These are phyloP conservation scores for Sphaerulina vaccinii DNA, from an alignment of 2,329 filamentous ascomycete species.

Conservation along the genomic window DNA sequence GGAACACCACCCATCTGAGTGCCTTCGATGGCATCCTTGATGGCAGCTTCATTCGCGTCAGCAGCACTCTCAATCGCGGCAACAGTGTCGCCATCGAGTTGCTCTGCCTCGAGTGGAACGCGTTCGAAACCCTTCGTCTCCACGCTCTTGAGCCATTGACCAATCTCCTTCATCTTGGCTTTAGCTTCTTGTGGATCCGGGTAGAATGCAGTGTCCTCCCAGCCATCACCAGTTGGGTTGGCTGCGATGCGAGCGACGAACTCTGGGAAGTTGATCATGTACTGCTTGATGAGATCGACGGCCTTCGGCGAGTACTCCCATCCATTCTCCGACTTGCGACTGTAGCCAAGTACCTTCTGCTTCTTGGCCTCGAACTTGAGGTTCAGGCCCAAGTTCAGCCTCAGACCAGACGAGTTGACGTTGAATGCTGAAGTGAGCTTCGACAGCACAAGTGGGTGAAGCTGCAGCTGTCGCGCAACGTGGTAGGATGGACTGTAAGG, in stretches of 20 bases:
- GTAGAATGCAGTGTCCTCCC: conserved; percentile 84
- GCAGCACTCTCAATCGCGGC: conserved; percentile 74
- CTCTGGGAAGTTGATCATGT: conserved; percentile 92
- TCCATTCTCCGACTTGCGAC: conserved; percentile 76
- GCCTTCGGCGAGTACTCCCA: conserved; percentile 96
- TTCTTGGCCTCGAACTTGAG: conserved; percentile 96
- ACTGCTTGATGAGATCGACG: conserved; percentile 74
- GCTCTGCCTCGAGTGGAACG: conserved; percentile 94
- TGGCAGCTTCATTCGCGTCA: conserved; percentile 59
- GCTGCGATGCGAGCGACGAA: conserved; percentile 87
- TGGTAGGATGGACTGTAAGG: conserved; percentile 83
- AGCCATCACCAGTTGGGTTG: conserved; percentile 82
- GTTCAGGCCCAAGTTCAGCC: conserved; percentile 89
- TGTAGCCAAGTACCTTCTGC: conserved; percentile 93
- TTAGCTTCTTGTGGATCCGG: conserved; percentile 68
- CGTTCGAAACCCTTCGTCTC: conserved; percentile 90
- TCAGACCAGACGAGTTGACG: conserved; percentile 75
- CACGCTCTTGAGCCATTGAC: conserved; percentile 85
- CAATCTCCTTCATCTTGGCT: conserved; percentile 86
- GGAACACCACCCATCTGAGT: conserved; percentile 79
- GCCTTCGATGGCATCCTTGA: conserved; percentile 50
- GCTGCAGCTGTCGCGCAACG: conserved; percentile 76
- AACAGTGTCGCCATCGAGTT: conserved; percentile 89
- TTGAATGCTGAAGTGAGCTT: conserved; percentile 96
- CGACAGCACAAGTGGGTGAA: conserved; percentile 85